These are phyloP conservation scores for Sarocladiaceae sp. DNA, from an alignment of 2,329 filamentous ascomycete genomes.

Conservation along the genomic window DNA sequence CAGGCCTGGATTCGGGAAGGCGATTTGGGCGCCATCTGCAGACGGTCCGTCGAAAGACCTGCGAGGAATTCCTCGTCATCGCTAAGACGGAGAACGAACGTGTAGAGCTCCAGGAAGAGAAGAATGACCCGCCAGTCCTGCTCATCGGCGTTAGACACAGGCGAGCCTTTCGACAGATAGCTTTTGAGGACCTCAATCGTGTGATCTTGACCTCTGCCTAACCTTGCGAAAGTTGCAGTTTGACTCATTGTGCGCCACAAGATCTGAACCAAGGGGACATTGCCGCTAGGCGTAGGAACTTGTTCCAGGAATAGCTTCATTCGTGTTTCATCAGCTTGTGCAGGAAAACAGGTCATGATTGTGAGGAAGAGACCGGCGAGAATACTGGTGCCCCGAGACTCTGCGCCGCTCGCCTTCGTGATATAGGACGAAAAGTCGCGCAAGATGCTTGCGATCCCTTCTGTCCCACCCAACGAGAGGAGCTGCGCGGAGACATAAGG, in stretches of 20 bases:
- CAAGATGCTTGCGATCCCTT: conserved; percentile 57
- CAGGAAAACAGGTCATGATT: conserved; percentile 79
- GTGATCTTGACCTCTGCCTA: conserved; percentile 24
- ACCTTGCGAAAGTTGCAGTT: conserved; percentile 34
- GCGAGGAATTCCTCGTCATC: conserved; percentile 94
- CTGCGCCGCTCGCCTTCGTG: conserved; percentile 23
- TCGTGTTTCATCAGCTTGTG: conserved; percentile 78
- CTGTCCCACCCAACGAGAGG: conserved; percentile 67
- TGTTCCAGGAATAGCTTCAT: conserved; percentile 79
- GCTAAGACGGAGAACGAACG: conserved; percentile 85
- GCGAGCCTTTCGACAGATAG: conserved; percentile 22
- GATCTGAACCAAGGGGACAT: conserved; percentile 57
- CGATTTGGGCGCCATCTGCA: background rate
- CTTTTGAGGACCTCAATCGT: conserved; percentile 24
- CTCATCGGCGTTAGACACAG: conserved; percentile 19
- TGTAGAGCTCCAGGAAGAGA: conserved; percentile 90
- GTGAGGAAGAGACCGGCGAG: conserved; percentile 85
- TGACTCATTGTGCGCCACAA: conserved; percentile 67
- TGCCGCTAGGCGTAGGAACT: conserved; percentile 42
- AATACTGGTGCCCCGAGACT: conserved; percentile 49
- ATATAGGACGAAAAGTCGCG: conserved; percentile 28
- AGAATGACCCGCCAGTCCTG: conserved; percentile 83
- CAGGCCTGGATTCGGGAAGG: conserved; percentile 53
- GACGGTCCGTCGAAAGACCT: conserved; percentile 26
- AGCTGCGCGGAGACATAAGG: conserved; percentile 63